Base-by-base conservation (phyloP, 1,139 yeast species). In the Zygosaccharomyces sapae region DNA sequence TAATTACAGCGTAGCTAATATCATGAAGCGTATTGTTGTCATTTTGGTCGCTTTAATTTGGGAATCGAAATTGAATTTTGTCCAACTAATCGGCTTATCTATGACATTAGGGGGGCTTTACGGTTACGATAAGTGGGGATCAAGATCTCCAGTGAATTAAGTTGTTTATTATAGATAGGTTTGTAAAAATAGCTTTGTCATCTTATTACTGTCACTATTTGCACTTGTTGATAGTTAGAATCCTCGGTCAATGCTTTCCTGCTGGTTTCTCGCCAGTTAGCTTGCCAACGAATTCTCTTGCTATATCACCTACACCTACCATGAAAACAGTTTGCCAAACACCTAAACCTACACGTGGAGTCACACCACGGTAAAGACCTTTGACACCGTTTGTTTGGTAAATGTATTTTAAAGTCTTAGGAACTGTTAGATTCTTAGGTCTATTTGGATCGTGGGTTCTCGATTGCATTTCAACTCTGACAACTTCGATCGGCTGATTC, bases 301-400 rank as follows among this genome's bases (percentile, higher is more conserved):
- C 87, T 69, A 89, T 86, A 67, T 92, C 98, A 65, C 97, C 98
- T 57, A 92, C 81, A n/a, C 96, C 97, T 51, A 92, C 97, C 97
- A 92, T 92, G 70, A 95, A 92, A 41, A 92, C 88, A 2, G 98
- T 92, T 74, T 92, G 98, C 97, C 97, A 92, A 54, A 92, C 86
- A 56, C 97, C 95, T 59, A 92, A 77, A 47, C 96, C 97, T 57
- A 92, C 80, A 76, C 98, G 85, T 57, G 98, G 98, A 9, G 97
- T 80, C 41, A 90, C 97, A 65, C 98, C 98, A 69, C 96, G 80
- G 69, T 90, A 92, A 56, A 92, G 79, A 47, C 98, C 98, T 72
- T 81, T 83, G 53, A 89, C 55, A 58, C 98, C 98, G 64, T 83
- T 86, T 56, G 81, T 78, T 50, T 76, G 65, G 71, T 89, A 89